Conservation (phyloP, 1,139 yeast genomes). For the Sugiyamaella japonica region DNA sequence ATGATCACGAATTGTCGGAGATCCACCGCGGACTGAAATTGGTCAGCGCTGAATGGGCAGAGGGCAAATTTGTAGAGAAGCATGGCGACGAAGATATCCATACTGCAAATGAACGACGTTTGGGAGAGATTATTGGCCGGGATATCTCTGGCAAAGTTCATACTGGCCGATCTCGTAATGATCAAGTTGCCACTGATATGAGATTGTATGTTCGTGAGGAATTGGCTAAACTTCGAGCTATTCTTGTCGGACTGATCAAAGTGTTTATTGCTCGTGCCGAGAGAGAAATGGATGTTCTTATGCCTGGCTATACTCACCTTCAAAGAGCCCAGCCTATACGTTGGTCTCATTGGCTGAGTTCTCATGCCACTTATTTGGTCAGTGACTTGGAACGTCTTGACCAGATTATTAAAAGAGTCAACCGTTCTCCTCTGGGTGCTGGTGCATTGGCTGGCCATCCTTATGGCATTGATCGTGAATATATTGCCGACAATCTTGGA, state of each 20-base stretch:
- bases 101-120: conserved; percentile 96
- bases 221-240: conserved; percentile 57
- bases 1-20: conserved; percentile 65
- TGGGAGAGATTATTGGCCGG: conserved; percentile 93
- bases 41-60: conserved; percentile 78
- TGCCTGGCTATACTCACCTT: conserved; percentile 99
- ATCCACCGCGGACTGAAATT: conserved; percentile 78
- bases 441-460: conserved; percentile 99
- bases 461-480: conserved; percentile 94
- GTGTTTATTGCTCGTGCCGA: conserved; percentile 75
- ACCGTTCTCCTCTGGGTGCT: conserved; percentile 88
- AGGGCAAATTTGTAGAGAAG: conserved; percentile 72
- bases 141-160: conserved; percentile 96
- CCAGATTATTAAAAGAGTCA: conserved; percentile 79
- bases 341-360: conserved; percentile 97
- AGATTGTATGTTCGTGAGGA: conserved; percentile 86
- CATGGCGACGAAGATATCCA: conserved; percentile 97
- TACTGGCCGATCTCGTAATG: conserved; percentile 97
- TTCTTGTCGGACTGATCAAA: conserved; percentile 60
- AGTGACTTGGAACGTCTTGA: conserved; percentile 84
- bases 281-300: conserved; percentile 80
- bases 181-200: conserved; percentile 98
- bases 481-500: conserved; percentile 72
- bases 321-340: conserved; percentile 99
- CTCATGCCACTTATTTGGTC: conserved; percentile 91